A percentile compares a stretch with the other conserved stretches of the same genome.
Evolutionary conservation across 345 rosid species (phyloP).

Genomic region (Zanthoxylum bungeanum): DNA sequence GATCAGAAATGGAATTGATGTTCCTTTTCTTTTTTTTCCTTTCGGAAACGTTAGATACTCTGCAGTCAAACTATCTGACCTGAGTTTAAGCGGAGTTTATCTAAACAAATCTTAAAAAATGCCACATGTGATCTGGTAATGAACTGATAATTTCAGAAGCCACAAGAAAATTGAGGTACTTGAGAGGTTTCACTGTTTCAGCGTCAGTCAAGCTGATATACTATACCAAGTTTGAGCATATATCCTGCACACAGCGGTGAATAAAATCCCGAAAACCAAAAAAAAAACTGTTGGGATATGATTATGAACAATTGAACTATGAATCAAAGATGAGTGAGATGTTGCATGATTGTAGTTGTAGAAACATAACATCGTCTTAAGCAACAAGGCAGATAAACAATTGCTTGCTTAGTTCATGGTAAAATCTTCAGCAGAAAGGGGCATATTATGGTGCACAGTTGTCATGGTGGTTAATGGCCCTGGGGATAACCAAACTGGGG

Average conservation of each 20-base stretch:
- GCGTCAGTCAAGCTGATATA: neutral
- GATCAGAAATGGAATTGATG: too few species aligned
- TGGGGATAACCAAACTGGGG: constrained; percentile 71
- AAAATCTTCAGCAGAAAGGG: constrained; percentile 52
- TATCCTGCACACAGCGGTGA: too few species aligned
- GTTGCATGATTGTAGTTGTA: neutral
- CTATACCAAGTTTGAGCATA: too few species aligned
- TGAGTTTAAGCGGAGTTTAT: too few species aligned
- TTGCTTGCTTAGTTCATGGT: constrained; percentile 39
- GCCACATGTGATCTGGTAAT: neutral
- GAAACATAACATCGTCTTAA: neutral
- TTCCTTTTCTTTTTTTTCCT: too few species aligned
- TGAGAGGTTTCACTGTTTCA: too few species aligned
- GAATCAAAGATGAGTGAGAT: neutral
- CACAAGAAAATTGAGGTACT: too few species aligned
- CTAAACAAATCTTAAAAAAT: neutral
- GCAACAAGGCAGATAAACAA: neutral
- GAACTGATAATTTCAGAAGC: too few species aligned
- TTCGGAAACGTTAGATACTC: too few species aligned
- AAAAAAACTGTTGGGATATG: neutral
- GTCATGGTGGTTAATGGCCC: constrained; percentile 56
- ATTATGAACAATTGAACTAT: neutral
- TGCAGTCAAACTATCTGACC: too few species aligned
- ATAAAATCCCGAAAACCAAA: neutral
- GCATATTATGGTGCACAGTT: constrained; percentile 59